Conservation (phyloP, 1,139 yeast genomes). For the Hansenula lynferdii region DNA sequence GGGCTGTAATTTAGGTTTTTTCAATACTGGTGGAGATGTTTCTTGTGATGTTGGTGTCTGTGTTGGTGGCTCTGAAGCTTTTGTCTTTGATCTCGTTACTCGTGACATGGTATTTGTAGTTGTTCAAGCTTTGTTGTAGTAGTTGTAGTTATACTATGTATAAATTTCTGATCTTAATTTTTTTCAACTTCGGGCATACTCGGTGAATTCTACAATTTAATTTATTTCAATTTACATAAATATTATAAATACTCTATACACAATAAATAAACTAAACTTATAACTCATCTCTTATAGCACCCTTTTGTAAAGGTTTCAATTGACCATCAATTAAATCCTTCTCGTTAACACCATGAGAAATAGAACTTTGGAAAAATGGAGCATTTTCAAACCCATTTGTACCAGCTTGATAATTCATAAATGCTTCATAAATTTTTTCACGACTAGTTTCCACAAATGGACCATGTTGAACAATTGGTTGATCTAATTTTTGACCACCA, state of each 20-base stretch:
- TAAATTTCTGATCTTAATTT: too few relatives aligned
- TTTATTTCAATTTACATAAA: too few relatives aligned
- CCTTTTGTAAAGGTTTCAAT: slow-evolving; percentile 2
- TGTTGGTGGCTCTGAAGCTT: background rate
- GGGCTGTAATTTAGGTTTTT: background rate
- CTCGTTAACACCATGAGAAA: slow-evolving; percentile 51
- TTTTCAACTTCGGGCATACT: too few relatives aligned
- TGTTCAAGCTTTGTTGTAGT: background rate
- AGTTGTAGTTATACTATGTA: too few relatives aligned
- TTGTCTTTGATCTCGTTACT: background rate
- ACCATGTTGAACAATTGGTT: slow-evolving; percentile 81
- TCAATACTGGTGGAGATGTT: background rate
- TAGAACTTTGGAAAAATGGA: slow-evolving; percentile 62
- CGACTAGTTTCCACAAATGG: slow-evolving; percentile 76
- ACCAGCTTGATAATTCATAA: slow-evolving; percentile 63
- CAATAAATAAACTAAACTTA: slow-evolving; percentile 4
- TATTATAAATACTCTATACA: background rate
- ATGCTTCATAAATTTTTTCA: slow-evolving; percentile 61
- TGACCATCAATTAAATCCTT: slow-evolving; percentile 10
- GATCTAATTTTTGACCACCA: slow-evolving; percentile 77
- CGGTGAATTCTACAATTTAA: too few relatives aligned
- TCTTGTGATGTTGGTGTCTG: background rate
- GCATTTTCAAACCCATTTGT: slow-evolving; percentile 73
- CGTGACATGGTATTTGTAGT: background rate
- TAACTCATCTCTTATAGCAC: slow-evolving; percentile 14